These are phyloP conservation scores for Lachancea quebecensis DNA, from an alignment of 805 yeast genomes.

Conservation along the genomic window DNA sequence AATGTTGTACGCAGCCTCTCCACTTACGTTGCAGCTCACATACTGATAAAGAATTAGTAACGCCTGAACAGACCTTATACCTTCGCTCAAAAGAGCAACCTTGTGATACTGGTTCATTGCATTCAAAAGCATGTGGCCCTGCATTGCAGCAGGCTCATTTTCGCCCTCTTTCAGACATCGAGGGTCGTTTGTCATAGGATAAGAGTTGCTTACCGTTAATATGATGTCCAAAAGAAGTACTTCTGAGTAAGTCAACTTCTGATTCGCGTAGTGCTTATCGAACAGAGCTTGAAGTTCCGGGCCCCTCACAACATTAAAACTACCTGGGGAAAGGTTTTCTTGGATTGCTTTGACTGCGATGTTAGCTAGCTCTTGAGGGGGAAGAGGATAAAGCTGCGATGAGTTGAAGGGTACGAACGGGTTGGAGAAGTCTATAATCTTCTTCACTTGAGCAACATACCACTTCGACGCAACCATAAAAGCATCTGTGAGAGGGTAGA, in stretches of 20 bases:
- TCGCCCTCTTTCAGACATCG: constrained; percentile 16
- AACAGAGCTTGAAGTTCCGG: constrained; percentile 15
- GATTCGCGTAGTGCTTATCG: constrained; percentile 17
- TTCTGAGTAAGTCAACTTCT: constrained; percentile 22
- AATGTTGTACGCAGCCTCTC: constrained; percentile 38
- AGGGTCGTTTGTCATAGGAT: constrained; percentile 18
- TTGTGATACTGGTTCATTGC: constrained; percentile 49
- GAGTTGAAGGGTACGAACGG: constrained; percentile 14
- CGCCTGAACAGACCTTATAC: constrained; percentile 45
- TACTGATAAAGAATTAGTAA: constrained; percentile 40
- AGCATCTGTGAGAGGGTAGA: constrained; percentile 18
- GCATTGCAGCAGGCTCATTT: constrained; percentile 19
- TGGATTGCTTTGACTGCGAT: constrained; percentile 19
- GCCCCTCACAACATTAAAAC: constrained; percentile 16
- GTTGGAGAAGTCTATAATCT: constrained; percentile 21
- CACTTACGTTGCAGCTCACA: constrained; percentile 32
- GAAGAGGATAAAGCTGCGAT: constrained; percentile 17
- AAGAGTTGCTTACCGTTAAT: constrained; percentile 19
- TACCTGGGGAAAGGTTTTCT: constrained; percentile 14
- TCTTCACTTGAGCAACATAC: constrained; percentile 21
- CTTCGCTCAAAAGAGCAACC: constrained; percentile 44
- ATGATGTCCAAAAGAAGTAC: constrained; percentile 20
- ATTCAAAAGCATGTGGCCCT: constrained; percentile 31
- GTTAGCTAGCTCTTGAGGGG: constrained; percentile 21
- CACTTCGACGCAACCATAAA: constrained; percentile 19